phyloP scores from a whole-genome alignment of 805 yeast species.

The Metschnikowia baotianmanensis region DNA sequence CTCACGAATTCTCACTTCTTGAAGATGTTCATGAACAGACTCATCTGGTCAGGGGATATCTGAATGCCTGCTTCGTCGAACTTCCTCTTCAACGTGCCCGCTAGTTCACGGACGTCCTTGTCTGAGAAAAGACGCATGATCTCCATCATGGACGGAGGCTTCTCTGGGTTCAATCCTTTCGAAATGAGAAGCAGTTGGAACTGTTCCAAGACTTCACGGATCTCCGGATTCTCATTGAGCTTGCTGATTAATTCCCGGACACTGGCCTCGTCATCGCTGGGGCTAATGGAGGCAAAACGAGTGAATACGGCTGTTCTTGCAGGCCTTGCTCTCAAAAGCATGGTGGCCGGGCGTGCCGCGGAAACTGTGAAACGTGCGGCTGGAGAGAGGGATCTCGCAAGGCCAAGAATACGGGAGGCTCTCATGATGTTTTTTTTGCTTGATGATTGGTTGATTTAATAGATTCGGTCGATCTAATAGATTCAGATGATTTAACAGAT shows the following conservation, averaged over 20 bases:
- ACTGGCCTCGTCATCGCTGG: conserved; percentile 10
- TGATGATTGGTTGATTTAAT: no score
- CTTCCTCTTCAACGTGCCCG: conserved; percentile 27
- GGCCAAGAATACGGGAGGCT: conserved; percentile 5
- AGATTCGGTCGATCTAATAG: no score
- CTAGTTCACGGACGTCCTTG: conserved; percentile 31
- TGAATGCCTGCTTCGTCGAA: conserved; percentile 33
- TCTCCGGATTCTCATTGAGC: conserved; percentile 29
- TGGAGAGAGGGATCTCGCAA: conserved; percentile 4
- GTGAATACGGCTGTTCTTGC: conserved; percentile 1
- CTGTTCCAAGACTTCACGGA: conserved; percentile 26
- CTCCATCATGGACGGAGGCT: conserved; percentile 34
- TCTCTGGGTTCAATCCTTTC: conserved; percentile 33
- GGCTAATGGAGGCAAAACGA: conserved; percentile 13
- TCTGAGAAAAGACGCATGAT: conserved; percentile 38
- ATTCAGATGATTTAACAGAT: no score
- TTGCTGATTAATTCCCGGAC: conserved; percentile 21
- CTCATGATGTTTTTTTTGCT: no score
- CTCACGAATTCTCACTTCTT: conserved; percentile 8
- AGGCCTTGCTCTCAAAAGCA: neutral
- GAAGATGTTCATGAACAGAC: conserved; percentile 27
- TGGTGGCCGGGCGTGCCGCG: neutral
- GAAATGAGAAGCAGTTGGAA: conserved; percentile 30
- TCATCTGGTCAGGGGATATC: conserved; percentile 33
- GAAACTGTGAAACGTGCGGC: neutral